These are phyloP conservation scores for Gossypium trilobum DNA, from an alignment of 441 rosid genomes.

Conservation along the genomic window DNA sequence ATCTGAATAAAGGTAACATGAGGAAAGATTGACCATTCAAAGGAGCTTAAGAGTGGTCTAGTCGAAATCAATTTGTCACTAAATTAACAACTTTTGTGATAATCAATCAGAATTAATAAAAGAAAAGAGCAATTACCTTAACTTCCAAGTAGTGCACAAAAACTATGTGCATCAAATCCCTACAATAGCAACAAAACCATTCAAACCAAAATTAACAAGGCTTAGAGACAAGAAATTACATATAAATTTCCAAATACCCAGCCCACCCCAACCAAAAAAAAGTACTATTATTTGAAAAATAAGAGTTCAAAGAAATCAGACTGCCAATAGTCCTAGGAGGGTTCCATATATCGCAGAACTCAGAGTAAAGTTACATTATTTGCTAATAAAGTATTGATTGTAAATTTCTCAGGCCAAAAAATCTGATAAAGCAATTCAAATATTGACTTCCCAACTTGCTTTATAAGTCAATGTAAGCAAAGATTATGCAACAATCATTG, in stretches of 20 bases:
- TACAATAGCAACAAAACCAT: constrained; percentile 28
- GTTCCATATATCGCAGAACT: background rate
- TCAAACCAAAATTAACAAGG: constrained; percentile 8
- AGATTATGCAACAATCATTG: background rate
- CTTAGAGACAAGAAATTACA: constrained; percentile 6
- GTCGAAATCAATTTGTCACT: background rate
- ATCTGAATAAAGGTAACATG: background rate
- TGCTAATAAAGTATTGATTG: background rate
- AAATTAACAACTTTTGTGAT: background rate
- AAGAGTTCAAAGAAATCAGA: background rate
- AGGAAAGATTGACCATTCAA: background rate
- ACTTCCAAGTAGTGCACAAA: constrained; percentile 94
- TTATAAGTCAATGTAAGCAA: background rate
- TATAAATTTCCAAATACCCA: constrained; percentile 12
- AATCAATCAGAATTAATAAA: background rate
- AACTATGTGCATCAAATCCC: constrained; percentile 87
- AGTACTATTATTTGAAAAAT: background rate
- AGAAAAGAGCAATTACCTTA: constrained; percentile 44
- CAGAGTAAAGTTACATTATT: background rate
- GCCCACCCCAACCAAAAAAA: background rate
- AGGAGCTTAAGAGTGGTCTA: background rate
- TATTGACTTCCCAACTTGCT: background rate
- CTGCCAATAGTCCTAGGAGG: background rate
- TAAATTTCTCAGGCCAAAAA: background rate
- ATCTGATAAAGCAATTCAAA: background rate